Base-by-base conservation (phyloP, 2,329 filamentous ascomycete species). In the Pyrenochaeta sp. region DNA sequence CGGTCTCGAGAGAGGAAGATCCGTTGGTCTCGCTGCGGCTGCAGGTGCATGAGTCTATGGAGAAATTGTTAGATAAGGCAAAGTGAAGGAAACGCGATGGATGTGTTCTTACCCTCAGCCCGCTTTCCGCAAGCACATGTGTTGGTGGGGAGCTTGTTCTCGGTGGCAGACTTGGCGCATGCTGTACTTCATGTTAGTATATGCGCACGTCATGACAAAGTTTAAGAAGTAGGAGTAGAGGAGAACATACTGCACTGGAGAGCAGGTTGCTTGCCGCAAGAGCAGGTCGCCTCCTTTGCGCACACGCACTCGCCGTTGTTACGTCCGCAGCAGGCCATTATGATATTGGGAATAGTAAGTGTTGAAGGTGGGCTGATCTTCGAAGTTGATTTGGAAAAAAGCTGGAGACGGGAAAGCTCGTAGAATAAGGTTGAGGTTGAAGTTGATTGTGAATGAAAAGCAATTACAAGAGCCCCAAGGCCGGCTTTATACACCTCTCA, bases 251-350 rank as follows among this genome's bases (percentile, higher is more conserved):
- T 90, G 86, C 94, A 98, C 77, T 93, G 85, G 48, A 97, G 87
- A 49, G 94, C 94, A 3, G 88, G 87, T 76, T 95, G 86, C 83
- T 97, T 88, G 74, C 94, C 94, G 78, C 94, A 98, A 15, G 92
- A 96, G 87, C 93, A 97, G 60, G 79, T 87, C 61, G 86, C 85
- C 68, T 87, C 84, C 52, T 82, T 79, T 39, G 84, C 84, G 69
- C 85, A 87, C 66, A 84, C 83, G 69, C 86, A 89, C 71, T 81
- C 78, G 68, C 80, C 81, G 64, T 81, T 80, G 68, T 83, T 81
- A 68, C 83, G 84, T 77, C 84, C 84, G 78, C 86, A 89, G 85
- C 86, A 89, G 66, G 78, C 75, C 80, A 82, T 82, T 49, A 53
- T 77, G 71, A 64, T 64, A 58, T 44, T 56, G 56, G 52, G 63